Base-by-base conservation (phyloP, 2,329 filamentous ascomycete genomes). In the Fusarium mexicanum region DNA sequence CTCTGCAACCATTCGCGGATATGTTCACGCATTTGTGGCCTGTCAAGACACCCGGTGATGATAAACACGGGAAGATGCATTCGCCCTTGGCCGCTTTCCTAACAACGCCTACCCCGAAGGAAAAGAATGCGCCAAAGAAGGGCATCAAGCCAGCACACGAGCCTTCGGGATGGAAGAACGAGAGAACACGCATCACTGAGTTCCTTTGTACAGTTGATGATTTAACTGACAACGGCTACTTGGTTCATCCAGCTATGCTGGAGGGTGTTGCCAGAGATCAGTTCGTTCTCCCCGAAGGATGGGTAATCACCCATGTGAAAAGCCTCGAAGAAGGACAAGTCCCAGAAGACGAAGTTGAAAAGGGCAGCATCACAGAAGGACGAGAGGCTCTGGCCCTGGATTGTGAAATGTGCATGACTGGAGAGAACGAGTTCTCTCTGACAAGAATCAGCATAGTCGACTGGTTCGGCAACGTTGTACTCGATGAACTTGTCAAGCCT, bases 401-500 rank as follows among this genome's bases (percentile, higher is more conserved):
- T 81, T 99, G 96, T 83, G 96, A 99, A 83, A 99, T 99, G 96
- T 98, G 95, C 81, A 91, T 94, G 84, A 97, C 95, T 6, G 93
- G 92, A 68, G 91, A 92, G 69, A 91, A 91, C 54, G 90, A 94
- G 74, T 94, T 93, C 72, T 94, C 95, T 41, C 90, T 99, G 48
- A 97, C 96, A 4, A 91, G 96, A 64, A 92, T 98, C 80, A 98
- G 95, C 80, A 83, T 98, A 44, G 86, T 99, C 13, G 86, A 91
- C 69, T 99, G 96, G 96, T 90, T 95, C 76, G 95, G 95, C 55
- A 89, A 91, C 40, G 89, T 93, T 16, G 87, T 98, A 22, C 84
- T 98, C 59, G 96, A 99, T 81, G 93, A 97, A 83, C 89, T 98
- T 18, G 96, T 99, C 78, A 97, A 96, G 84, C 96, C 96, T 1